Conservation (phyloP, 768 basidiomycete species). For the Termitomyces sp. region DNA sequence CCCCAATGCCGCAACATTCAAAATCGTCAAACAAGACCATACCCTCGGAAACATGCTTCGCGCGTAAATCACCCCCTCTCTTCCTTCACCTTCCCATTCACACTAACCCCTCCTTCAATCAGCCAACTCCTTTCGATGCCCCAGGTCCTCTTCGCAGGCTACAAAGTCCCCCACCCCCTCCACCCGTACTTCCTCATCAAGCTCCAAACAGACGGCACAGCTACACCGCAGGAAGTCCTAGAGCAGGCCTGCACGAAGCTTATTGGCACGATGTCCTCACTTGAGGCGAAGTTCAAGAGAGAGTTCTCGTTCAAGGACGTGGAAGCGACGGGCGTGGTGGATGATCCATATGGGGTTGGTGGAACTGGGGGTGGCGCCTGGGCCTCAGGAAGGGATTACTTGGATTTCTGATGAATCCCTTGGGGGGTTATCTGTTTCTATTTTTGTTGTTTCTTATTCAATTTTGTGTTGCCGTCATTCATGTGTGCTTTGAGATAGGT, state of each 20-base stretch:
- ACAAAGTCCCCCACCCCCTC: slow-evolving; percentile 96
- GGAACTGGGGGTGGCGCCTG: slow-evolving; percentile 16
- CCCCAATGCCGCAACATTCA: slow-evolving; percentile 94
- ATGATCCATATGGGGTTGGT: slow-evolving; percentile 46
- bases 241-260: slow-evolving; percentile 82
- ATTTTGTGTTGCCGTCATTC: background rate
- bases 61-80: slow-evolving; percentile 51
- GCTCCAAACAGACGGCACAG: slow-evolving; percentile 87
- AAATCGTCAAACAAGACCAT: slow-evolving; percentile 94
- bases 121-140: slow-evolving; percentile 91
- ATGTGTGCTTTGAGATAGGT: background rate
- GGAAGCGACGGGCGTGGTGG: slow-evolving; percentile 36
- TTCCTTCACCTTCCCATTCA: background rate
- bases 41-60: slow-evolving; percentile 97
- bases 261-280: slow-evolving; percentile 60
- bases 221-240: slow-evolving; percentile 77
- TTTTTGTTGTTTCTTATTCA: background rate
- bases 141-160: slow-evolving; percentile 90
- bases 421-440: background rate
- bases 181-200: slow-evolving; percentile 94
- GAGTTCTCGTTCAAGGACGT: slow-evolving; percentile 79
- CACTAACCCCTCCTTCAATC: slow-evolving; percentile 4
- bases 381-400: slow-evolving; percentile 19
- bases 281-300: slow-evolving; percentile 75
- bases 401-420: slow-evolving; percentile 19